Evolutionary conservation across 2,329 filamentous ascomycete species (phyloP), one percentile per base, ranked within the genome.

Genomic region (Trichoderma endophyticum): DNA sequence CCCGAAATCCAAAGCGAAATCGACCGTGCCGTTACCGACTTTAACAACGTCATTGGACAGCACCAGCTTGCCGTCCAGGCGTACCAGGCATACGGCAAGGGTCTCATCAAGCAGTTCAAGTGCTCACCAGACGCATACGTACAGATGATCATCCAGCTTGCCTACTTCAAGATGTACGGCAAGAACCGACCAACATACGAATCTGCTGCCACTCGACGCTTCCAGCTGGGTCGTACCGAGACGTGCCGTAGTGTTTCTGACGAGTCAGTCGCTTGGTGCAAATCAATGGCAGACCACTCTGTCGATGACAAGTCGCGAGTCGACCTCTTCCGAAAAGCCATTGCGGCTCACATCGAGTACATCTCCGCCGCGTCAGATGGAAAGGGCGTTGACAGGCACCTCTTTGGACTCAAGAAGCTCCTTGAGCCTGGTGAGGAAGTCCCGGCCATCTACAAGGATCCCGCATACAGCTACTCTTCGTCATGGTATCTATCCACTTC

Each of bases 91-190:
- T 99, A 99, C 82, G 96, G 96, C 81, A 99, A 99, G 86, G 94
- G 94, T 30, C 86, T 99, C 74, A 98, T 99, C 87, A 99, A 99
- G 90, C 97, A 97, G 84, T 98, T 99, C 90, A 97, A 94, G 85
- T 97, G 93, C 89, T 97, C 93, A 30, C 96, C 96, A 34, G 97
- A 99, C 78, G 96, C 95, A 36, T 99, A 97, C 82, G 94, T 98
- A 56, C 96, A 99, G 84, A 96, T 99, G 94, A 86, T 98, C 81
- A 99, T 99, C 81, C 96, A 99, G 83, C 90, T 98, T 68, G 96
- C 96, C 51, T 99, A 99, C 87, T 92, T 91, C 88, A 98, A 98
- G 85, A 98, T 99, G 93, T 97, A 97, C 84, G 96, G 96, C 86
- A 94, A 95, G 87, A 98, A 95, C 87, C 89, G 96, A 4, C 96